Evolutionary conservation across 2,329 filamentous ascomycete species (phyloP).

Genomic region (Cladorrhinum sp.): DNA sequence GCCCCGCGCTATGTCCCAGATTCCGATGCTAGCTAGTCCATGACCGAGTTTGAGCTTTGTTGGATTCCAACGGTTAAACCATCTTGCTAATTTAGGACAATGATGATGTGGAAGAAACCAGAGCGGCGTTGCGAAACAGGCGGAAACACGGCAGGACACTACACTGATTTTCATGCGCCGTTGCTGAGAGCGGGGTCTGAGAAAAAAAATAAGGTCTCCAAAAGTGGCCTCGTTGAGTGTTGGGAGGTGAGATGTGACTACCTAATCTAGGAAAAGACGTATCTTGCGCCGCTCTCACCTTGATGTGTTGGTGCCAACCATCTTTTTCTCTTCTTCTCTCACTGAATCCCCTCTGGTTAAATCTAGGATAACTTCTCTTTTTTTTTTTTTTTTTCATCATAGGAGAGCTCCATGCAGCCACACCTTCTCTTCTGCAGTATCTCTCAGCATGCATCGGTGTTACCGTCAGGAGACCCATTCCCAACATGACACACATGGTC

Average conservation of each 20-base stretch:
- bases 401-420: slow-evolving; percentile 9
- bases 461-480: slow-evolving; percentile 13
- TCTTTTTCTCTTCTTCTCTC: background rate
- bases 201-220: slow-evolving; percentile 5
- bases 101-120: background rate
- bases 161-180: slow-evolving; percentile 1
- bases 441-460: slow-evolving; percentile 7
- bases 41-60: slow-evolving; percentile 8
- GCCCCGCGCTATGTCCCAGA: background rate
- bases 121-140: slow-evolving; percentile 15
- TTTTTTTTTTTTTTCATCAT: background rate
- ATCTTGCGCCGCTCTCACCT: slow-evolving; percentile 18
- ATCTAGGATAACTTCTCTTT: background rate
- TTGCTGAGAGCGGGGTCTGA: slow-evolving; percentile 10
- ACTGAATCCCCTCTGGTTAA: background rate
- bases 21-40: background rate
- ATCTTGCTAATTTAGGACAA: slow-evolving; percentile 12
- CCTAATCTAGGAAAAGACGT: slow-evolving; percentile 5
- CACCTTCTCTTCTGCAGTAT: slow-evolving; percentile 3
- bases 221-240: slow-evolving; percentile 11
- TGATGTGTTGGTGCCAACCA: background rate
- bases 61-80: slow-evolving; percentile 6
- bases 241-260: slow-evolving; percentile 11
- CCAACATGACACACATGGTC: slow-evolving; percentile 10
- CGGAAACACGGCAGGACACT: slow-evolving; percentile 4